Evolutionary conservation across 257 asterid species (phyloP), one percentile per base, ranked within the genome.

Genomic region (Henckelia pumila): DNA sequence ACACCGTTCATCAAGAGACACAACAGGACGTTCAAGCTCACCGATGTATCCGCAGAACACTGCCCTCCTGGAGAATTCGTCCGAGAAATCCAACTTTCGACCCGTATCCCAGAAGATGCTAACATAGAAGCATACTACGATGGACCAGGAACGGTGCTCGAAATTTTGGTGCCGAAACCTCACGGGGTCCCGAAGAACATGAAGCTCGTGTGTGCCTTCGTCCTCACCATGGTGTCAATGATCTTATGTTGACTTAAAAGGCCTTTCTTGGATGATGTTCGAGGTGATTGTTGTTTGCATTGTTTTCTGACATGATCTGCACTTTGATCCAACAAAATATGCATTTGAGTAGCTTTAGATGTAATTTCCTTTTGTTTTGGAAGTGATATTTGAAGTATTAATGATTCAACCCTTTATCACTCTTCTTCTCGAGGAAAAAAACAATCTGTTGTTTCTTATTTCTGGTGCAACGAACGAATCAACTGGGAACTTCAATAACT

Each of bases 51-150:
- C 23, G 75, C 96, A 0, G 98, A 92, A 73, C 98, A 92, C 79
- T 89, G 98, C 74, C 98, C 96, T 0, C 89, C 96, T 0, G 98
- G 98, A n/a, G 98, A 92, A 63, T 92, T 92, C 53, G 83, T 92
- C 2, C 68, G 98, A 50, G 98, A 92, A 67, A 86, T 92, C 14
- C 87, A 84, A 9, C 96, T 92, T 4, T 78, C 95, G 6, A 89
- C 95, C 56, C 84, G 98, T 7, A 92, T 92, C 8, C 98, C 98
- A 2, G 96, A 92, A 81, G 96, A 87, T 50, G 98, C 95, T 6
- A 86, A 83, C 19, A 89, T 89, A 0, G 96, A 92, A 76, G 96
- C 98, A 0, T 89, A 89, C 59, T 89, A 83, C 26, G 96, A 92
- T 28, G 95, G 90, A 28, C 79, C 88, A 19, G 98, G 96, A 58